Evolutionary conservation across 2,329 filamentous ascomycete species (phyloP).

Genomic region (Fragosphaeria purpurea): DNA sequence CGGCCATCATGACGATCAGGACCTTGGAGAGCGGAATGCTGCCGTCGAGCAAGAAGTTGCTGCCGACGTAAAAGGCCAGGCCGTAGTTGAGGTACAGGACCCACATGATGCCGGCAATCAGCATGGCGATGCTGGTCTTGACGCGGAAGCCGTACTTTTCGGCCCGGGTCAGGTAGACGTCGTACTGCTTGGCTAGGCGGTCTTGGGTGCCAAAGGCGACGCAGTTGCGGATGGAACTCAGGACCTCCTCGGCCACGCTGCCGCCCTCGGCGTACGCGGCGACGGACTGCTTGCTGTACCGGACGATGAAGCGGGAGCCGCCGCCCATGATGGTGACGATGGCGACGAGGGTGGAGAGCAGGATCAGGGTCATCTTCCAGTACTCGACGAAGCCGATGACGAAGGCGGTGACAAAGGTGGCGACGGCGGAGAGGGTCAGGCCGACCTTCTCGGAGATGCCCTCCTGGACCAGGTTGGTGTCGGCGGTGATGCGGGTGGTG

Average conservation of each 20-base stretch:
- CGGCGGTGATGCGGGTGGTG: slow-evolving; percentile 85
- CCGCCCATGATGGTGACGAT: slow-evolving; percentile 68
- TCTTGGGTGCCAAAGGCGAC: slow-evolving; percentile 90
- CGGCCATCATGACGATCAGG: slow-evolving; percentile 76
- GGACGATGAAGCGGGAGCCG: slow-evolving; percentile 65
- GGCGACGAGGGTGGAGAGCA: slow-evolving; percentile 70
- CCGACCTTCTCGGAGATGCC: slow-evolving; percentile 86
- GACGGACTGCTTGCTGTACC: slow-evolving; percentile 68
- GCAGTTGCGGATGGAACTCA: slow-evolving; percentile 87
- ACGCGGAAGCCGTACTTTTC: slow-evolving; percentile 67
- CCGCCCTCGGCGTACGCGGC: slow-evolving; percentile 75
- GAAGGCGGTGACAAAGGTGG: slow-evolving; percentile 81
- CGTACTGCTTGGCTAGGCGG: slow-evolving; percentile 80
- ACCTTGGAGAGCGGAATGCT: slow-evolving; percentile 60
- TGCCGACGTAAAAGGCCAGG: slow-evolving; percentile 82
- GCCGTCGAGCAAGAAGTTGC: slow-evolving; percentile 58
- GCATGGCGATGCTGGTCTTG: slow-evolving; percentile 61
- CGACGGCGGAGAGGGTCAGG: slow-evolving; percentile 62
- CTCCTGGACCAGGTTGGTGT: slow-evolving; percentile 88
- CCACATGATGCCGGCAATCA: slow-evolving; percentile 77
- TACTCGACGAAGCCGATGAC: slow-evolving; percentile 84
- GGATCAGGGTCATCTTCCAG: slow-evolving; percentile 87
- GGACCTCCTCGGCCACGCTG: slow-evolving; percentile 84
- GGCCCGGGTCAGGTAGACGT: slow-evolving; percentile 60
- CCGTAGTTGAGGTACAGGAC: slow-evolving; percentile 82